Base-by-base conservation (phyloP, 2,329 filamentous ascomycete genomes). In the Sarocladium strictum region DNA sequence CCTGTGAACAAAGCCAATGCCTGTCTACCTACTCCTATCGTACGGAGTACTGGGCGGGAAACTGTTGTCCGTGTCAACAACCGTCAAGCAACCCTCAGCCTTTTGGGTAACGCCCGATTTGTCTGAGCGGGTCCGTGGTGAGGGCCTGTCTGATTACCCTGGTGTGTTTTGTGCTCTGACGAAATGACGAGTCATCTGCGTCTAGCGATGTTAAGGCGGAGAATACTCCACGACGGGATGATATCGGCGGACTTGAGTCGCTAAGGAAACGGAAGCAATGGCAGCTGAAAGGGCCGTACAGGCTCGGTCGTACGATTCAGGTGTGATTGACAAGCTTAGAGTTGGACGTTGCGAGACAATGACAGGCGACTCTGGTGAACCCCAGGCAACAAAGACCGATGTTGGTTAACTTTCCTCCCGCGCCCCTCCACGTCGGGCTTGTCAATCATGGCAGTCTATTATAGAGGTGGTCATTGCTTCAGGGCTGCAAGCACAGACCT, bases 201-300 rank as follows among this genome's bases (percentile, higher is more conserved):
- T 51, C 47, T 51, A 51, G 47, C 47, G 47, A 51, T 35, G 29
- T 33, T 35, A 17, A 51, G 47, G 26, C 47, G 47, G 47, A 35
- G 26, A 32, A 51, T 26, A 51, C 47, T 33, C 47, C 47, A 33
- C 29, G 47, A 35, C 47, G 21, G 47, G 26, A 51, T 35, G 47
- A 4, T 51, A 23, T 47, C n/a, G 29, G 47, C 27, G 15, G 19
- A 23, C n/a, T 21, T 32, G 26, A 10, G 38, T 35, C 47, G 29
- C 26, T 35, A 29, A 35, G 47, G 29, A 3, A 29, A 19, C 17
- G 43, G 23, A 21, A 4, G n/a, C n/a, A 32, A 29, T 11, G 47
- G 15, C 27, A 51, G 47, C 47, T 51, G 47, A 51, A 51, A 19
- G 3, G 27, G 4, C 11, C 17, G n/a, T 15, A 21, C 23, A 7